A percentile compares a stretch with the other conserved stretches of the same genome.
Conservation (phyloP, 176 grass and related monocot species). For the Elaeis guineensis region DNA sequence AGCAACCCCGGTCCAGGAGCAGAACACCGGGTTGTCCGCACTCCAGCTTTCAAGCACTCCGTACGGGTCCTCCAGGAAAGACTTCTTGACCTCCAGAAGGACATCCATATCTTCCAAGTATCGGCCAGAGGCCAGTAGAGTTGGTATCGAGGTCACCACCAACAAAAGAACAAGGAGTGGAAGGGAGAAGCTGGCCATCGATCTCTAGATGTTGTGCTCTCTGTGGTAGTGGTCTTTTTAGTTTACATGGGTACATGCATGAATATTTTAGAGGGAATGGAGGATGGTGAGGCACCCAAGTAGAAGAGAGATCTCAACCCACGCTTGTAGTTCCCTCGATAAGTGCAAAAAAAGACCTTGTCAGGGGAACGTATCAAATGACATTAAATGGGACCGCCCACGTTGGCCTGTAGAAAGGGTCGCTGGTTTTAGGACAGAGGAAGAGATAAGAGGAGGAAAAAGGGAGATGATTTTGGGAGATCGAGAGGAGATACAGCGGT, state of each 20-base stretch:
- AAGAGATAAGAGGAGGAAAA: too few species aligned
- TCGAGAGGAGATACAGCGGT: neutral
- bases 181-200: constrained; percentile 8
- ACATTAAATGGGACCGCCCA: neutral
- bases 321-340: too few species aligned
- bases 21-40: constrained; percentile 30
- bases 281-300: neutral
- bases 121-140: constrained; percentile 8
- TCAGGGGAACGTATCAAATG: neutral
- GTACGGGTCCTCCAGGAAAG: constrained; percentile 41
- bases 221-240: neutral
- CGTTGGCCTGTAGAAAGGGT: neutral
- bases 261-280: constrained; percentile 21
- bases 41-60: constrained; percentile 41
- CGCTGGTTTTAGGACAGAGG: neutral
- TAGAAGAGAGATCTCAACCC: neutral
- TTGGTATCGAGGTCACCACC: constrained; percentile 3
- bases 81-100: constrained; percentile 57
- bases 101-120: constrained; percentile 26
- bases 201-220: constrained; percentile 5
- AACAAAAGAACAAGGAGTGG: neutral
- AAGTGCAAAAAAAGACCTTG: neutral
- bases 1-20: constrained; percentile 59
- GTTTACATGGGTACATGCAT: constrained; percentile 39
- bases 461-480: neutral